phyloP scores from a whole-genome alignment of 495 filamentous ascomycete species.

The Cladorrhinum samala region DNA sequence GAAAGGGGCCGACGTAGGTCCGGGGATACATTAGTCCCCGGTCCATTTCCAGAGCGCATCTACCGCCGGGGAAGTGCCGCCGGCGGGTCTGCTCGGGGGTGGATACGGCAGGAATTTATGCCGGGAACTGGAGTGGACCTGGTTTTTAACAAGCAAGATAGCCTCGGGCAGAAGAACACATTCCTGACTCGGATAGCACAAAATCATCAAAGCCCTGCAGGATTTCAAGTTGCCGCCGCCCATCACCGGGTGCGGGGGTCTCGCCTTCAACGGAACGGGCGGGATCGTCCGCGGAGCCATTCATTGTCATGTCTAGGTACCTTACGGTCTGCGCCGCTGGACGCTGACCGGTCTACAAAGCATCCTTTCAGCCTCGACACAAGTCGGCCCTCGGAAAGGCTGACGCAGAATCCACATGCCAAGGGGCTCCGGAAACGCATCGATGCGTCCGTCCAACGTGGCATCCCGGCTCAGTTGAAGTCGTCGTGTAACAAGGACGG shows the following conservation, averaged over 20 bases:
- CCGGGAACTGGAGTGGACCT: neutral
- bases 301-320: too few species aligned
- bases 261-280: neutral
- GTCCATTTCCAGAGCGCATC: too few species aligned
- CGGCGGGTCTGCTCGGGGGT: neutral
- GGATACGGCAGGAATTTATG: slow-evolving; percentile 4
- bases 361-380: neutral
- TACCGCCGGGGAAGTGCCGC: slow-evolving; percentile 6
- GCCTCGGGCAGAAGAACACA: neutral
- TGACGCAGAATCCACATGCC: slow-evolving; percentile 1
- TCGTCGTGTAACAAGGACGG: neutral
- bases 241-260: neutral
- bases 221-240: neutral
- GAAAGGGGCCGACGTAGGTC: too few species aligned
- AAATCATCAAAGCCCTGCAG: slow-evolving; percentile 3
- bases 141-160: neutral
- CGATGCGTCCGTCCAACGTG: slow-evolving; percentile 1
- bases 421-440: slow-evolving; percentile 6
- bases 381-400: neutral
- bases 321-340: neutral
- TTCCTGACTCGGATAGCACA: slow-evolving; percentile 1
- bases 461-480: slow-evolving; percentile 4
- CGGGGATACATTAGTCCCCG: too few species aligned
- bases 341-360: neutral
- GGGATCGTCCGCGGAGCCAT: neutral